phyloP scores from a whole-genome alignment of 75 land plant species.

The Selaginella tamariscina region DNA sequence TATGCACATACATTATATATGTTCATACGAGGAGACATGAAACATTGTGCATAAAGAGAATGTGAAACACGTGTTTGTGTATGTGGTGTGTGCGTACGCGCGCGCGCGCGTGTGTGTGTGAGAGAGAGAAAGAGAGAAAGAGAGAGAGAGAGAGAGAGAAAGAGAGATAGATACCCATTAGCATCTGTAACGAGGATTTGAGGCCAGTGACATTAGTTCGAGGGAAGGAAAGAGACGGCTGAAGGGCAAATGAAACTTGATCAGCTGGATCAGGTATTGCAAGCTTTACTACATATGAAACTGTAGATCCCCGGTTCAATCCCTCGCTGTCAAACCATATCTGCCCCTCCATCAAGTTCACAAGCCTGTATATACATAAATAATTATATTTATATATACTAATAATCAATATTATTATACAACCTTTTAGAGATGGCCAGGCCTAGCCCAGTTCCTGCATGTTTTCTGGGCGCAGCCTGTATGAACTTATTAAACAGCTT shows the following conservation, averaged over 20 bases:
- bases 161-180: slow-evolving; percentile 34
- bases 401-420: neutral
- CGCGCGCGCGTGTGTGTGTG: no score
- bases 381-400: neutral
- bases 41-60: no score
- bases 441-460: neutral
- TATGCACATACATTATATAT: no score
- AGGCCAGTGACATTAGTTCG: slow-evolving; percentile 32
- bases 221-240: neutral
- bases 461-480: neutral
- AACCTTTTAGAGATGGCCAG: neutral
- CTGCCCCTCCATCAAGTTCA: slow-evolving; percentile 82
- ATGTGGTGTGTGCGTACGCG: no score
- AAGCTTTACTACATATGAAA: slow-evolving; percentile 60
- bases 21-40: no score
- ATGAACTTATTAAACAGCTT: neutral
- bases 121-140: no score
- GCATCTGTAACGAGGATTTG: slow-evolving; percentile 43
- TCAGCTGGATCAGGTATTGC: slow-evolving; percentile 24
- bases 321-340: slow-evolving; percentile 95
- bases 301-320: slow-evolving; percentile 51
- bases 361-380: slow-evolving; percentile 45
- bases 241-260: neutral
- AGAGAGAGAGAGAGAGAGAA: no score
- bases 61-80: no score